Evolutionary conservation across 2,329 filamentous ascomycete species (phyloP).

Genomic region (Neopestalotiopsis sp.): DNA sequence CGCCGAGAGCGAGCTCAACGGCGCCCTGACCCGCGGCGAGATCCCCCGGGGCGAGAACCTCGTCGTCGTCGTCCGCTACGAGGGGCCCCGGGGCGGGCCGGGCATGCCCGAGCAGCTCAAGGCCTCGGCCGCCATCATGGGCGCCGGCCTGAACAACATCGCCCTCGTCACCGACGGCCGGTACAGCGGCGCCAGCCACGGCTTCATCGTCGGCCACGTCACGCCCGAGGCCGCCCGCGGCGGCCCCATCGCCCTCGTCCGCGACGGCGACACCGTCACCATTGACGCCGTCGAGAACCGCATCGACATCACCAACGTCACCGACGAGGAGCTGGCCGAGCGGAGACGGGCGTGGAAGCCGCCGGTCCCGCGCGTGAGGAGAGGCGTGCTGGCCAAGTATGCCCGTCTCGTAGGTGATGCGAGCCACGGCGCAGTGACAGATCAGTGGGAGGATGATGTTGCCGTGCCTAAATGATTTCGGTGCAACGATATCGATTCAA

Average conservation of each 20-base stretch:
- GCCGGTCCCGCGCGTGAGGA: conserved; percentile 74
- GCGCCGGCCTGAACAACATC: conserved; percentile 84
- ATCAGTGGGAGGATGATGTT: conserved; percentile 54
- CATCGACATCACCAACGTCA: conserved; percentile 68
- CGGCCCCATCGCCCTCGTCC: conserved; percentile 84
- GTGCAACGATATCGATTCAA: too few species aligned
- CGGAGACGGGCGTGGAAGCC: conserved; percentile 71
- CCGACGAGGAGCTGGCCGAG: conserved; percentile 71
- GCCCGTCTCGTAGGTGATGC: conserved; percentile 87
- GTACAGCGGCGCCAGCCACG: conserved; percentile 84
- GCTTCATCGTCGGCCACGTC: conserved; percentile 74
- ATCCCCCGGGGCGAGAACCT: conserved; percentile 80
- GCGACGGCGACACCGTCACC: conserved; percentile 80
- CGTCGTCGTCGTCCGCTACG: conserved; percentile 89
- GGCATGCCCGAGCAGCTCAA: conserved; percentile 97
- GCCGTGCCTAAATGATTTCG: conserved; percentile 13
- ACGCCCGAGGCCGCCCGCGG: conserved; percentile 89
- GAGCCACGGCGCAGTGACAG: conserved; percentile 88
- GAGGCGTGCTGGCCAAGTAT: conserved; percentile 91
- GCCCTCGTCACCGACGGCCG: conserved; percentile 91
- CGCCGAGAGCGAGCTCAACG: conserved; percentile 80
- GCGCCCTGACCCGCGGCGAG: conserved; percentile 69
- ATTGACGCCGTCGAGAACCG: conserved; percentile 85
- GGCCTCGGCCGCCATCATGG: conserved; percentile 89
- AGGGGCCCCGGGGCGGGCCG: conserved; percentile 90